Base-by-base conservation (phyloP, 2,329 filamentous ascomycete species). In the Emericellopsis atlantica region DNA sequence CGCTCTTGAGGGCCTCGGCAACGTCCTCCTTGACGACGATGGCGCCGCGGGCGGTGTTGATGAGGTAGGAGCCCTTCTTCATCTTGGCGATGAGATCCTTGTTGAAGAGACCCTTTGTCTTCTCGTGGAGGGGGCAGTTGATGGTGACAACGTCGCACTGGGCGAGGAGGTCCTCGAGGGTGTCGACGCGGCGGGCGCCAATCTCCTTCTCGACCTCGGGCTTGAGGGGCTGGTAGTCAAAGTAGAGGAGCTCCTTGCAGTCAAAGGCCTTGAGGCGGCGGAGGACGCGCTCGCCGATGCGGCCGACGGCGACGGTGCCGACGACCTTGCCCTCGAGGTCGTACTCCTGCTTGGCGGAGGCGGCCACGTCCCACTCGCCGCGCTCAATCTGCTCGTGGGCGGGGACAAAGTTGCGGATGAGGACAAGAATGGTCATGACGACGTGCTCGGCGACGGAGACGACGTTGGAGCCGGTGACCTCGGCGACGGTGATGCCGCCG, bases 11-110 rank as follows among this genome's bases (percentile, higher is more conserved):
- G 39, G 92, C 92, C 23, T 83, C 89, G 48, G 92, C 92, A 43
- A 98, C 92, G 54, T 96, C 92, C 70, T 96, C 90, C 79, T 96
- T 96, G 70, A 96, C 90, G 54, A 98, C 89, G 60, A 98, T 98
- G 65, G 92, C 92, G 57, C 92, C 92, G 64, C 92, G 92, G 53
- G 92, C 92, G 29, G 92, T 98, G 82, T 98, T 98, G 71, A 98
- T 72, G 60, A 98, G 84, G 86, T 92, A 96, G 33, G 88, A 84
- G 56, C 84, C 89, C 64, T 82, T 83, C 85, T 96, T 96, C 92
- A 96, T 98, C 84, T 96, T 95, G 66, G 79, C 74, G 61, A 96
- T 90, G 56, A 96, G 75, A 38, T 96, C 87, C 82, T 95, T 95
- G 82, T 96, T 95, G 76, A 96, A 96, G 48, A 98, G 67, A 52